phyloP scores from a whole-genome alignment of 768 basidiomycete species.

The Phlebiopsis flavidoalba region DNA sequence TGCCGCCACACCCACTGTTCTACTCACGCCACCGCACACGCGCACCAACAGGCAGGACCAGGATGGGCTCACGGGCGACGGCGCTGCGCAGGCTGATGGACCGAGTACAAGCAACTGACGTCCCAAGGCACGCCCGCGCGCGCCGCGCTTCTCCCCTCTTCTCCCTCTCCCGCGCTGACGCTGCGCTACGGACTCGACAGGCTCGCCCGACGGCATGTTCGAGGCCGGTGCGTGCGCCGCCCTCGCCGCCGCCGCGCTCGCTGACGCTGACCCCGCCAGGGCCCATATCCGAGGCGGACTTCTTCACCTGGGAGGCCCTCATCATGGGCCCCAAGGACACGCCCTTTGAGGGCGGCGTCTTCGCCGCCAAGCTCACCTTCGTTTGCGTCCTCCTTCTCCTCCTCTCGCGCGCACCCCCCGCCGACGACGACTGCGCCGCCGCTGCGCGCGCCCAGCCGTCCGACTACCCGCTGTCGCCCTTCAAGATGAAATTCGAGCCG shows the following conservation, averaged over 20 bases:
- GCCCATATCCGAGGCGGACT: slow-evolving; percentile 86
- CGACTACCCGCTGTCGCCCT: slow-evolving; percentile 96
- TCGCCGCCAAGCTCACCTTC: slow-evolving; percentile 88
- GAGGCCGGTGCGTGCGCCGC: slow-evolving; percentile 64
- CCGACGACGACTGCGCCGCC: neutral
- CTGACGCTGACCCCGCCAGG: slow-evolving; percentile 38
- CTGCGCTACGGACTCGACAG: slow-evolving; percentile 29
- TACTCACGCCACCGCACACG: neutral
- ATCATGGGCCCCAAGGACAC: slow-evolving; percentile 93
- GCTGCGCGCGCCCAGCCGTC: slow-evolving; percentile 51
- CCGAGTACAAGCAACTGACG: slow-evolving; percentile 84
- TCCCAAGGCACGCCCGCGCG: slow-evolving; percentile 52
- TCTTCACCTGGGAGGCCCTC: slow-evolving; percentile 95
- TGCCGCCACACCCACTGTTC: neutral
- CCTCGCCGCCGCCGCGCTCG: neutral
- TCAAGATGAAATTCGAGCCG: slow-evolving; percentile 99
- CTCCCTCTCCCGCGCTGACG: neutral
- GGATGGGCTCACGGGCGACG: slow-evolving; percentile 60
- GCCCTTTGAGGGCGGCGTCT: slow-evolving; percentile 95
- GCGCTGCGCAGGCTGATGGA: slow-evolving; percentile 87
- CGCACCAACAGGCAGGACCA: neutral
- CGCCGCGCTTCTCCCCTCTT: no score
- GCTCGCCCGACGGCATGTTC: slow-evolving; percentile 93
- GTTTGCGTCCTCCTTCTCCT: slow-evolving; percentile 45
- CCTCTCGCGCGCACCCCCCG: neutral